Base-by-base conservation (phyloP, 1,284 basidiomycete species). In the Puccinia horiana region DNA sequence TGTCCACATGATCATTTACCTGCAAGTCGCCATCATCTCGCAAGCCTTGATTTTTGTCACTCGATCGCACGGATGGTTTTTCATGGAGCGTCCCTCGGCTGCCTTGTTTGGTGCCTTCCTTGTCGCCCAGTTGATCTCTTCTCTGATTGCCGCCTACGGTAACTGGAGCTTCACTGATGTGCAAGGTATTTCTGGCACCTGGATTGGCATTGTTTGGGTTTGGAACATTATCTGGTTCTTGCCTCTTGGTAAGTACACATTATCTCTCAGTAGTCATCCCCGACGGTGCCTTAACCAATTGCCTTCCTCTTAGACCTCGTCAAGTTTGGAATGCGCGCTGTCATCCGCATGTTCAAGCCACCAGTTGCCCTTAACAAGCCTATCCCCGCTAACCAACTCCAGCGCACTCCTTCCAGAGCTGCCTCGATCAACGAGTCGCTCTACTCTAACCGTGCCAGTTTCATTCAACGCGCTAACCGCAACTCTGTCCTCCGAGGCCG, bases 1-100 rank as follows among this genome's bases (percentile, higher is more conserved):
- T 86, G 88, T 94, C 9, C 93, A 94, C 89, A 91, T 90, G 88
- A 90, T 94, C 84, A 89, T 94, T 83, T 94, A 95, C 89, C 91
- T 95, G 84, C 93, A 95, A 88, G 96, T 98, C 84, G 96, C 96
- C 84, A 96, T 98, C 88, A 97, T 98, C 88, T 98, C 96, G 82
- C 96, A 98, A 88, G 96, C 96, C 3, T 90, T 98, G 83, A 97
- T 98, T 90, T 97, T 97, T 89, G 91, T 96, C 88, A 97, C 95
- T 52, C 94, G 95, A 89, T 93, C 95, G 85, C 96, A 98, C 88
- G 91, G 93, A 40, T 96, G 94, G 90, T 98, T 95, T 91, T 98
- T 96, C 91, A 95, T 94, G 93, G 96, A 98, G 89, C 92, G 95
- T 83, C 96, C 95, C 35, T 96, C 95, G 69, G 89, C 90, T 74